Percentiles rank a stretch among this genome's conserved stretches.
Evolutionary conservation across 169 alveolate species (phyloP).

Genomic region (Plasmodium gallinaceum): DNA sequence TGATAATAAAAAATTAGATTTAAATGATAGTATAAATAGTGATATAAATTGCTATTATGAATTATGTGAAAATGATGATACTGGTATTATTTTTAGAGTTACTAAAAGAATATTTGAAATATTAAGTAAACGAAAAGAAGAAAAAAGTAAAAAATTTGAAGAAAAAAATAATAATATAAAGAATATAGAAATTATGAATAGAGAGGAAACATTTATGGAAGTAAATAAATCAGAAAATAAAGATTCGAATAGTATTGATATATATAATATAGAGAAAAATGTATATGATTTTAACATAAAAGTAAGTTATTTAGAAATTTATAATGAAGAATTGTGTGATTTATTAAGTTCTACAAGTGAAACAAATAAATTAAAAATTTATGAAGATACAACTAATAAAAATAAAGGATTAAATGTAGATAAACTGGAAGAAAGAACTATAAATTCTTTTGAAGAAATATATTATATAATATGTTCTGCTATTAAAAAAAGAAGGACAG

Average conservation of each 20-base stretch:
- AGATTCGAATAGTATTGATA: background rate
- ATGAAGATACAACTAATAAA: conserved; percentile 82
- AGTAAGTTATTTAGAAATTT: conserved; percentile 90
- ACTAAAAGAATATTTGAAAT: conserved; percentile 61
- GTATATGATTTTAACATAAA: conserved; percentile 87
- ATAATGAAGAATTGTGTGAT: conserved; percentile 91
- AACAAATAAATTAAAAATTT: conserved; percentile 75
- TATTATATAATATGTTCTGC: conserved; percentile 88
- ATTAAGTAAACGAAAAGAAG: conserved; percentile 31
- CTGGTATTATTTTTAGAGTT: conserved; percentile 56
- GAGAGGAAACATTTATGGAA: background rate
- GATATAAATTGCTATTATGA: conserved; percentile 53
- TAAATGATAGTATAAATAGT: conserved; percentile 62
- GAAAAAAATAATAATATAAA: background rate
- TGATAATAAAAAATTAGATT: conserved; percentile 40
- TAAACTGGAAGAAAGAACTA: conserved; percentile 88
- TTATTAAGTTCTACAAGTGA: conserved; percentile 80
- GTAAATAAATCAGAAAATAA: background rate
- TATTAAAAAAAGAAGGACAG: conserved; percentile 89
- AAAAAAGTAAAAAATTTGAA: background rate
- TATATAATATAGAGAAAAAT: conserved; percentile 9
- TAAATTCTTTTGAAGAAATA: conserved; percentile 90
- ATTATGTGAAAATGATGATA: conserved; percentile 65
- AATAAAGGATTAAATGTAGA: conserved; percentile 87
- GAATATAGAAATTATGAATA: background rate